Evolutionary conservation across 495 filamentous ascomycete species (phyloP), one percentile per base, ranked within the genome.

Genomic region (Xylona heveae): DNA sequence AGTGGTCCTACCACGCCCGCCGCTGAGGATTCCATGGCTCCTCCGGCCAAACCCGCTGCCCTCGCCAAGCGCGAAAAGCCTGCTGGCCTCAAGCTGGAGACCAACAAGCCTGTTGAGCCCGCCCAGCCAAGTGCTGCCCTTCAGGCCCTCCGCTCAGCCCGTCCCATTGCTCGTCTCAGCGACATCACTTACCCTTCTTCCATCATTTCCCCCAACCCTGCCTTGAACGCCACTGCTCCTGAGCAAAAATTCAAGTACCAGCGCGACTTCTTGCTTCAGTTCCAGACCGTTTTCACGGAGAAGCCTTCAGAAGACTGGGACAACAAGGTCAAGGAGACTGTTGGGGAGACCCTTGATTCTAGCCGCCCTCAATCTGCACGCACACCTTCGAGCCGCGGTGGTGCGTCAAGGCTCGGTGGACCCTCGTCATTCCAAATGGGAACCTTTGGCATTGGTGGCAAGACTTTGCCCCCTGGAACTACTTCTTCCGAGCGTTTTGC

Each of bases 191-290:
- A 99, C 53, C 88, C 88, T 7, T 51, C 67, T 1, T 70, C 73
- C 18, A 70, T 93, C 44, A 68, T 56, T 10, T 91, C 85, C 23
- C 88, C 88, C 6, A 93, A 93, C 47, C 78, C 84, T 4, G 77
- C 84, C 5, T 56, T 95, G 28, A 99, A 93, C 46, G 55, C 65
- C 18, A 71, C 59, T 28, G 72, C 76, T 12, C 64, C 76, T 3
- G 66, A 75, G 39, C 70, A 74, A 42, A 83, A 78, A 45, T 92
- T 92, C 64, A 79, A 84, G 46, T 99, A 99, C 55, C 80, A 94
- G 50, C 77, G 78, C 36, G 70, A 80, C 30, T 99, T 99, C 64
- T 58, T 99, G 52, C 61, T 95, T n/a, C 90, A 99, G 47, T 99
- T 99, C 64, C 74, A 94, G 58, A 57, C 59, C 32, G 78, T 82